Percentiles rank a stretch among this genome's conserved stretches.
phyloP scores from a whole-genome alignment of 1,284 basidiomycete species.

The Mycena citricolor region DNA sequence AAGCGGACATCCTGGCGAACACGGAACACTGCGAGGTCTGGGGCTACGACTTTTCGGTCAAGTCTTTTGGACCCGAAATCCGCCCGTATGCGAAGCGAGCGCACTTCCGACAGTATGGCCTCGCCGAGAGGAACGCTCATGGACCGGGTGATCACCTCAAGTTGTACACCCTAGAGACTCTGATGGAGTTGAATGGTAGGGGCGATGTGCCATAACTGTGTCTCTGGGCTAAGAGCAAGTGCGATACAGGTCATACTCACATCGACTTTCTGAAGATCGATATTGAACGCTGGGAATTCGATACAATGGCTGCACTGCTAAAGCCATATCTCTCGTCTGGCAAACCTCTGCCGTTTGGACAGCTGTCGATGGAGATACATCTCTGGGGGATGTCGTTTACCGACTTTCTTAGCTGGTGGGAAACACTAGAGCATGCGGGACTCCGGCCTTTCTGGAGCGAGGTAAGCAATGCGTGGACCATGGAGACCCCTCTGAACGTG shows the following conservation, averaged over 20 bases:
- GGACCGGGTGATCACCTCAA: slow-evolving; percentile 41
- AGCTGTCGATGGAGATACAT: slow-evolving; percentile 59
- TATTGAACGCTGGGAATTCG: slow-evolving; percentile 56
- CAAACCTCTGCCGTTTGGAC: slow-evolving; percentile 51
- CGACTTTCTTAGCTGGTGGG: slow-evolving; percentile 53
- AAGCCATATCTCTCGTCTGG: slow-evolving; percentile 42
- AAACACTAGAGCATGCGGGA: slow-evolving; percentile 52
- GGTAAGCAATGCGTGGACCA: slow-evolving; percentile 32
- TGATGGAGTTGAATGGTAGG: slow-evolving; percentile 59
- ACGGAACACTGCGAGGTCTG: slow-evolving; percentile 60
- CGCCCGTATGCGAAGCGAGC: slow-evolving; percentile 40
- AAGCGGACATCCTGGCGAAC: slow-evolving; percentile 55
- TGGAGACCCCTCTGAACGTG: not conserved
- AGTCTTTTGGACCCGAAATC: slow-evolving; percentile 51
- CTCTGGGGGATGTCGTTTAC: slow-evolving; percentile 53
- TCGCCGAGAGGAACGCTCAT: slow-evolving; percentile 50
- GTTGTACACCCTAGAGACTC: slow-evolving; percentile 55
- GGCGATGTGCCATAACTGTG: too few relatives aligned
- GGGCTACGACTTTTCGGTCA: slow-evolving; percentile 62
- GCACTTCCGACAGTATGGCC: slow-evolving; percentile 51
- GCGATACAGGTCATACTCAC: slow-evolving; percentile 56
- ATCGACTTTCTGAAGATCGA: slow-evolving; percentile 60
- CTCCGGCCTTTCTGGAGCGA: slow-evolving; percentile 58
- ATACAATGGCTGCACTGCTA: slow-evolving; percentile 43
- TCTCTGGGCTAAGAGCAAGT: too few relatives aligned